A percentile compares a stretch with the other conserved stretches of the same genome.
Evolutionary conservation across 108 stramenopile genomes (phyloP).

Genomic region (Thalassiosira profunda): DNA sequence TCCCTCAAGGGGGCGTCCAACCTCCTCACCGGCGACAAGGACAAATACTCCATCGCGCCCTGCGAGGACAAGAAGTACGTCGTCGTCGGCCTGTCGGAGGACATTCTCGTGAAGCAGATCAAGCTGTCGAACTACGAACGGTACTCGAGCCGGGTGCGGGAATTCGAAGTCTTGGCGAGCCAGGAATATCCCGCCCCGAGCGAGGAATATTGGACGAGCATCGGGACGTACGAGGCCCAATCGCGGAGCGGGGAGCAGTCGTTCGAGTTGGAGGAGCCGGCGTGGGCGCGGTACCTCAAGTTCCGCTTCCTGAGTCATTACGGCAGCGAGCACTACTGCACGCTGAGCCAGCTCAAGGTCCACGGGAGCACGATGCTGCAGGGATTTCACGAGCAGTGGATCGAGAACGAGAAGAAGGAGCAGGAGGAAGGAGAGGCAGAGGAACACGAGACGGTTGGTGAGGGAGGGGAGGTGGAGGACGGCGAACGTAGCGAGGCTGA

Average conservation of each 20-base stretch:
- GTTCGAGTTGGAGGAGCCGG: slow-evolving; percentile 85
- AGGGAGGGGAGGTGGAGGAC: slow-evolving; percentile 19
- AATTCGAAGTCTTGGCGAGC: slow-evolving; percentile 94
- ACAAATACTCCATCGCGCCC: slow-evolving; percentile 96
- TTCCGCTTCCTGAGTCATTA: slow-evolving; percentile 93
- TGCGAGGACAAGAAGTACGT: slow-evolving; percentile 94
- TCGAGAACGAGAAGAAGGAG: slow-evolving; percentile 52
- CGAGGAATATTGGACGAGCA: slow-evolving; percentile 87
- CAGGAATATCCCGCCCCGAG: slow-evolving; percentile 62
- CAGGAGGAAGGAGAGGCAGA: slow-evolving; percentile 22
- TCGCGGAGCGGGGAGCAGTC: slow-evolving; percentile 84
- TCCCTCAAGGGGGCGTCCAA: slow-evolving; percentile 90
- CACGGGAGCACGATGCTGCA: slow-evolving; percentile 96
- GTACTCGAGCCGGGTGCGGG: slow-evolving; percentile 87
- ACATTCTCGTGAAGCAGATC: slow-evolving; percentile 91
- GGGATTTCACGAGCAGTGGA: slow-evolving; percentile 84
- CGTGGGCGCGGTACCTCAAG: slow-evolving; percentile 94
- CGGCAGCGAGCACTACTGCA: slow-evolving; percentile 96
- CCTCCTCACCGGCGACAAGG: slow-evolving; percentile 91
- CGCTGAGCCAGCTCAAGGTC: slow-evolving; percentile 96
- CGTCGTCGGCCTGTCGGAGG: slow-evolving; percentile 97
- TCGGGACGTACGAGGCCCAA: slow-evolving; percentile 90
- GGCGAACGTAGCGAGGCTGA: slow-evolving; percentile 44
- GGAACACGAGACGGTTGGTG: slow-evolving; percentile 13
- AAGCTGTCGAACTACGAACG: slow-evolving; percentile 96